Conservation (phyloP, 176 grass and related monocot species). For the maize (Zea mays) region DNA sequence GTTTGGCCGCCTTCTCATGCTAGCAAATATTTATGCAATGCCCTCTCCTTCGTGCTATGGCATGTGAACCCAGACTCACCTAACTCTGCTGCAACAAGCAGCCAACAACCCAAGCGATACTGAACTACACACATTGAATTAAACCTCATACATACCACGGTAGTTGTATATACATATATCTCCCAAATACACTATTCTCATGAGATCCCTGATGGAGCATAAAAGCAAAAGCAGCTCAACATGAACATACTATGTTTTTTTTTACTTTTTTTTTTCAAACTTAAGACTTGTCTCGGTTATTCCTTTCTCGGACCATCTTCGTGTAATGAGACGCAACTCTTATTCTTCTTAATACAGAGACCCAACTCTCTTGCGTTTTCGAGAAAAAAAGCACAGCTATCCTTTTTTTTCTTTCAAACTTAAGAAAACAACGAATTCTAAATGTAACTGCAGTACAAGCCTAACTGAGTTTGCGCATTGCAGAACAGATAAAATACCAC, state of each 20-base stretch:
- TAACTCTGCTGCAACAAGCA: background rate
- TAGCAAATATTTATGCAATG: background rate
- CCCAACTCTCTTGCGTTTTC: too few species aligned
- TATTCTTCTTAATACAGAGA: too few species aligned
- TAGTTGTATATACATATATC: background rate
- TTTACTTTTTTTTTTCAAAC: background rate
- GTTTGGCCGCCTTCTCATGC: background rate
- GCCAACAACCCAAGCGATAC: background rate
- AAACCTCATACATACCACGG: background rate
- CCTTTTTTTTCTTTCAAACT: constrained; percentile 15
- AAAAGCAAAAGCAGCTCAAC: background rate
- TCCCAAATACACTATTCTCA: background rate
- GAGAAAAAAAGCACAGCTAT: too few species aligned
- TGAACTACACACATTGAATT: background rate
- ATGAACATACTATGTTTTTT: background rate
- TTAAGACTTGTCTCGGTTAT: background rate
- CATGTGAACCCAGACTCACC: background rate
- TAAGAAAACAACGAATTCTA: background rate
- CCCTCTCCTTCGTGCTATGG: background rate
- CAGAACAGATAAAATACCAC: constrained; percentile 14
- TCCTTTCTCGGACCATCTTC: too few species aligned
- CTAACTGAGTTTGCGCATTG: constrained; percentile 31
- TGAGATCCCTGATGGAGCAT: background rate
- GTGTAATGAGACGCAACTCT: too few species aligned
- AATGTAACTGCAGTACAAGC: constrained; percentile 31